phyloP scores from a whole-genome alignment of 352 stramenopile species.

The Discostella stelligera region DNA sequence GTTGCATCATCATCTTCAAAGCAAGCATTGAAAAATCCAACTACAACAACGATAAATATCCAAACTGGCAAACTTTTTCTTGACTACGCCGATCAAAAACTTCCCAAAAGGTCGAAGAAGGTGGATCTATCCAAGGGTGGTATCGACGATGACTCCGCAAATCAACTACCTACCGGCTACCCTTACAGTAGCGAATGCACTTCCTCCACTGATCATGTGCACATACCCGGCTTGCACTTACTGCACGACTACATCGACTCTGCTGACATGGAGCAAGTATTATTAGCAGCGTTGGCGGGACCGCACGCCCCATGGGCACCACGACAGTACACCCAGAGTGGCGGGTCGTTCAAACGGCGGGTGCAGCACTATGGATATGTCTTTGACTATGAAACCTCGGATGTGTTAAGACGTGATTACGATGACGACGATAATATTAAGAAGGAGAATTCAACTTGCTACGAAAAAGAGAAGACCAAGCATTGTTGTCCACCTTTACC shows the following conservation, averaged over 20 bases:
- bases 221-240: slow-evolving; percentile 61
- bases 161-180: slow-evolving; percentile 22
- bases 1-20: slow-evolving; percentile 8
- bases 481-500: slow-evolving; percentile 66
- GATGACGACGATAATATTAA: background rate
- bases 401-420: slow-evolving; percentile 66
- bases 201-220: slow-evolving; percentile 59
- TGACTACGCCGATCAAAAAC: slow-evolving; percentile 62
- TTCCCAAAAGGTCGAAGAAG: slow-evolving; percentile 36
- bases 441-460: slow-evolving; percentile 1
- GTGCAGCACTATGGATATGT: slow-evolving; percentile 84
- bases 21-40: background rate
- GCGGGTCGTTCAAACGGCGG: slow-evolving; percentile 59
- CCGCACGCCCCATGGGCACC: slow-evolving; percentile 77
- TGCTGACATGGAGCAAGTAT: slow-evolving; percentile 56
- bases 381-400: slow-evolving; percentile 79
- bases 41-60: slow-evolving; percentile 27
- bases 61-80: slow-evolving; percentile 67
- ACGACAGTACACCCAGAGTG: slow-evolving; percentile 55
- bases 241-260: slow-evolving; percentile 62
- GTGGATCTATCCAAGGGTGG: slow-evolving; percentile 22
- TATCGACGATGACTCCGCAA: background rate
- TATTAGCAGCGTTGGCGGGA: slow-evolving; percentile 68
- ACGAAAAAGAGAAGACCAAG: background rate
- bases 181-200: slow-evolving; percentile 68